Evolutionary conservation across 345 rosid genomes (phyloP).

Genomic region (Corchorus olitorius): DNA sequence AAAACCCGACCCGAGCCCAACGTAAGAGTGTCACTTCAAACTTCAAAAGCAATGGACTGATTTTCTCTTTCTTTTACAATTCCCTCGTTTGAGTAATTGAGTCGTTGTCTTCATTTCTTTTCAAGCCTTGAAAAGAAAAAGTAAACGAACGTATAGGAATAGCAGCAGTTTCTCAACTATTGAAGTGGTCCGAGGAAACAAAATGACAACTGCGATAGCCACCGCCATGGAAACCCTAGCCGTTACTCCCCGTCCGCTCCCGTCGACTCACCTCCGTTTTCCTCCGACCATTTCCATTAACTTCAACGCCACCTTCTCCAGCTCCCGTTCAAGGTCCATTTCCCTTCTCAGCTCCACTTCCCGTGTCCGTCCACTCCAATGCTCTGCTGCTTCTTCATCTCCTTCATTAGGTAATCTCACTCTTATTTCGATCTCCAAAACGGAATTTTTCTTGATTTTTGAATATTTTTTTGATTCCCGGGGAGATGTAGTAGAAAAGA

Average conservation of each 20-base stretch:
- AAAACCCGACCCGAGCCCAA: background rate
- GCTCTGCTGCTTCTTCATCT: constrained; percentile 45
- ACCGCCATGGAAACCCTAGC: constrained; percentile 50
- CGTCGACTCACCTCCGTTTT: constrained; percentile 17
- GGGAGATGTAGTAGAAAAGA: background rate
- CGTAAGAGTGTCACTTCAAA: background rate
- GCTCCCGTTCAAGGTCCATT: constrained; percentile 30
- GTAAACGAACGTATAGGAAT: too few species aligned
- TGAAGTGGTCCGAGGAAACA: background rate
- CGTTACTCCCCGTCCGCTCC: constrained; percentile 32
- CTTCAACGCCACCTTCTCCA: constrained; percentile 28
- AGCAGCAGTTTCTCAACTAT: background rate
- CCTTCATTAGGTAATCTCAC: constrained; percentile 44
- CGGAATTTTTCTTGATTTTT: background rate
- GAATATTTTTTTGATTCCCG: constrained; percentile 15
- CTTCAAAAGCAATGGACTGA: background rate
- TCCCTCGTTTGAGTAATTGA: background rate
- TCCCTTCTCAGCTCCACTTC: constrained; percentile 25
- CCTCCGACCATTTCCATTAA: constrained; percentile 29
- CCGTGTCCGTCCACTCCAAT: constrained; percentile 35
- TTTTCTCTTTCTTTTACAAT: background rate
- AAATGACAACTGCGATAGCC: background rate
- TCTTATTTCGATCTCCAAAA: background rate
- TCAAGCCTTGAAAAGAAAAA: background rate
- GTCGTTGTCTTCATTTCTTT: background rate